These are phyloP conservation scores for Periconia sp. DNA, from an alignment of 2,329 filamentous ascomycete genomes.

Conservation along the genomic window DNA sequence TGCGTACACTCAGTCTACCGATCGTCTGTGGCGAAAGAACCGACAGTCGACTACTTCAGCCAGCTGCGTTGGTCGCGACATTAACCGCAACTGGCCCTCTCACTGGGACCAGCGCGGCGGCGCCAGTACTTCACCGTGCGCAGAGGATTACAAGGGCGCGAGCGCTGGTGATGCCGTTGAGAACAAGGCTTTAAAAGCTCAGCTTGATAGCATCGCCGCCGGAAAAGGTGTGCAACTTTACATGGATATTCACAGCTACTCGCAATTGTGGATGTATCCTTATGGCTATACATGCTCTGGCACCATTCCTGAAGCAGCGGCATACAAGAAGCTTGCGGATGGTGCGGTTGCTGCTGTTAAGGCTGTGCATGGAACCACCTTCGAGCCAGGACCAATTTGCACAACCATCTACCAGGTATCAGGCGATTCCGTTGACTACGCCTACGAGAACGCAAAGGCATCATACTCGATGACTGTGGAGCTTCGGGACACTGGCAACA, in stretches of 20 bases:
- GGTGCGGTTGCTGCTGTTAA: conserved; percentile 61
- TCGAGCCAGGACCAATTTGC: conserved; percentile 59
- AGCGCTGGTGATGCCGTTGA: conserved; percentile 43
- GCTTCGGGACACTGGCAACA: conserved; percentile 55
- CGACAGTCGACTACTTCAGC: conserved; percentile 34
- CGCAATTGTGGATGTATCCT: conserved; percentile 54
- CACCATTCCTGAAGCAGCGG: conserved; percentile 53
- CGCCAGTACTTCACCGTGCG: conserved; percentile 44
- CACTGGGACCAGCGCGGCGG: conserved; percentile 41
- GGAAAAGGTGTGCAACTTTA: conserved; percentile 64
- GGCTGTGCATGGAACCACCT: conserved; percentile 57
- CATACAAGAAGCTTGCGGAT: conserved; percentile 57
- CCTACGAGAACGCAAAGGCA: conserved; percentile 49
- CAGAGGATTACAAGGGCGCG: conserved; percentile 44
- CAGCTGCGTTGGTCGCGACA: conserved; percentile 46
- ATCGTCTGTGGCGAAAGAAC: conserved; percentile 50
- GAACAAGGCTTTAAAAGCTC: conserved; percentile 53
- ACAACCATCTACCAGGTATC: conserved; percentile 66
- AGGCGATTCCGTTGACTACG: conserved; percentile 54
- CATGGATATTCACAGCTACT: conserved; percentile 70
- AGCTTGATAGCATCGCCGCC: conserved; percentile 52
- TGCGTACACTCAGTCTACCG: conserved; percentile 44
- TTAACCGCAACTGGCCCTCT: conserved; percentile 49
- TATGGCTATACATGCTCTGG: conserved; percentile 66
- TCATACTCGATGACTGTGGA: conserved; percentile 57